Conservation (phyloP, 805 yeast species). For the Starmerella vitae region DNA sequence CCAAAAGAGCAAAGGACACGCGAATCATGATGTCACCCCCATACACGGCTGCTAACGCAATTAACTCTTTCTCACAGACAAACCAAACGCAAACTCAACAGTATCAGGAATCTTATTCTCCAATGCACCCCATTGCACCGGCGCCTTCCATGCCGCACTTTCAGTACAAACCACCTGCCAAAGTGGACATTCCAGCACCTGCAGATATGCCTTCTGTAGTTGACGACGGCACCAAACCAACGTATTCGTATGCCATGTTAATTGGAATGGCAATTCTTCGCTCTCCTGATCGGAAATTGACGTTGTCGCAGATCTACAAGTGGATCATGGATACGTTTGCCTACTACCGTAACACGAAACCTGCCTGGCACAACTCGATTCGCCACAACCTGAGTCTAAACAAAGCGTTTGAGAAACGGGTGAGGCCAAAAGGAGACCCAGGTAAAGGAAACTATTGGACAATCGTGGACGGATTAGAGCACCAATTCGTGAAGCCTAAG, state of each 20-base stretch:
- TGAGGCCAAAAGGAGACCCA: slow-evolving; percentile 53
- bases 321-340: slow-evolving; percentile 85
- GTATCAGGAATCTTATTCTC: too few relatives aligned
- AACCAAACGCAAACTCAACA: too few relatives aligned
- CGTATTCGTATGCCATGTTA: slow-evolving; percentile 83
- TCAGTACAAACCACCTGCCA: too few relatives aligned
- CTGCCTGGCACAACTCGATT: slow-evolving; percentile 96
- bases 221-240: slow-evolving; percentile 67
- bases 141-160: too few relatives aligned
- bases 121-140: too few relatives aligned
- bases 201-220: slow-evolving; percentile 30
- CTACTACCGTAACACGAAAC: slow-evolving; percentile 70
- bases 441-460: slow-evolving; percentile 82
- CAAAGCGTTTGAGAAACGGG: slow-evolving; percentile 84
- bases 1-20: too few relatives aligned
- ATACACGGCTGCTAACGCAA: too few relatives aligned
- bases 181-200: slow-evolving; percentile 15
- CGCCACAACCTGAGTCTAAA: slow-evolving; percentile 86
- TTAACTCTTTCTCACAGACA: neutral
- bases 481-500: slow-evolving; percentile 51
- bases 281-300: slow-evolving; percentile 56
- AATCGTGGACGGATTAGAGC: slow-evolving; percentile 69
- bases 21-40: too few relatives aligned
- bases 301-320: slow-evolving; percentile 70
- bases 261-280: slow-evolving; percentile 87